Conservation (phyloP, 805 yeast species). For the Kodamaea leandrae region DNA sequence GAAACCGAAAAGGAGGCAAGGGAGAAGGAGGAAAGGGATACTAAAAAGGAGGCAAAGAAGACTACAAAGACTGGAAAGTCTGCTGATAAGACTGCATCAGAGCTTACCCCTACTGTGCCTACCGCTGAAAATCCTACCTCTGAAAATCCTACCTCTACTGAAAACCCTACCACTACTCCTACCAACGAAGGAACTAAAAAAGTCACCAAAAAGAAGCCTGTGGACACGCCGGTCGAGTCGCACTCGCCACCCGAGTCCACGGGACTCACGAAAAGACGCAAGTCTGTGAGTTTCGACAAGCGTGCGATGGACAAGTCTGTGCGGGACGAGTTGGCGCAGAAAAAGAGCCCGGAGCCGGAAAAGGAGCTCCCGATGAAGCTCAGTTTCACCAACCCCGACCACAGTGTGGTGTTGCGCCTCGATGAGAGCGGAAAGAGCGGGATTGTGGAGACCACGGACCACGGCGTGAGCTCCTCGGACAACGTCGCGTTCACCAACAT, state of each 20-base stretch:
- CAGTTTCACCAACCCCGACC: constrained; percentile 1
- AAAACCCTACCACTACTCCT: no score
- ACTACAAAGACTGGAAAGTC: no score
- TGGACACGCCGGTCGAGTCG: no score
- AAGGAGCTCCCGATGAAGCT: constrained; percentile 1
- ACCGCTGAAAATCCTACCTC: no score
- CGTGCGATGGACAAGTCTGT: constrained; percentile 8
- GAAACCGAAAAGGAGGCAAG: background rate
- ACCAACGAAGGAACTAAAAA: no score
- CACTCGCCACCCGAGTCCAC: no score
- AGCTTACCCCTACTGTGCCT: no score
- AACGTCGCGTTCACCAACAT: constrained; percentile 6
- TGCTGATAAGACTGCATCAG: no score
- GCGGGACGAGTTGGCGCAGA: constrained; percentile 3
- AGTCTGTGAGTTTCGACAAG: constrained; percentile 7
- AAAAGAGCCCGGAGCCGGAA: constrained; percentile 1
- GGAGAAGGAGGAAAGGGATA: no score
- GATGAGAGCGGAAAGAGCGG: constrained; percentile 3
- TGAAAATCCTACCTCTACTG: no score
- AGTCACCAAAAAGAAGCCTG: no score
- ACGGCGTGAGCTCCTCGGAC: constrained; percentile 7
- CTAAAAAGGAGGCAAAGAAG: no score
- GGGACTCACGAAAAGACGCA: constrained; percentile 19
- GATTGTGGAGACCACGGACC: constrained; percentile 3
- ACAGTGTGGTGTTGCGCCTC: constrained; percentile 8